Evolutionary conservation across 495 filamentous ascomycete genomes (phyloP).

Genomic region (Talaromyces thailandensis): DNA sequence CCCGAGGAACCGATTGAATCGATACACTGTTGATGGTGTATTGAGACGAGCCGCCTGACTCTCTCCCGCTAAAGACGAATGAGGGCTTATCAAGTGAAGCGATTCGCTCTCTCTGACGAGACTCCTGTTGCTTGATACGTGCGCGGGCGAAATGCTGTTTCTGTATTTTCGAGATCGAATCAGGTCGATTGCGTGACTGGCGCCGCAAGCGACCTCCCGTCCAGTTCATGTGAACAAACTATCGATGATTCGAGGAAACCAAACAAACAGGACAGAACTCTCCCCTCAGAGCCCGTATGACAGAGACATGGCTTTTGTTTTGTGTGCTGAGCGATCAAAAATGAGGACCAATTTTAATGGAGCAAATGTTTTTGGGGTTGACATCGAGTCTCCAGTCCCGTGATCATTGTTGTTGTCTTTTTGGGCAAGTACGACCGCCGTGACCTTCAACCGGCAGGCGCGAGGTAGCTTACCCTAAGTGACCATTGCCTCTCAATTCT

Average conservation of each 20-base stretch:
- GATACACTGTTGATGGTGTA: not conserved
- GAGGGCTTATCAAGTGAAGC: not conserved
- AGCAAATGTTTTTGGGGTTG: not conserved
- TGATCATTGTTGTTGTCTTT: not conserved
- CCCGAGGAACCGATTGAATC: not conserved
- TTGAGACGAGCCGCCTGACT: not conserved
- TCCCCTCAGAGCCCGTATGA: not conserved
- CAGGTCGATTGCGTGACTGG: conserved; percentile 20
- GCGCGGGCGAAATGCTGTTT: conserved; percentile 21
- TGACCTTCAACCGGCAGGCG: not conserved
- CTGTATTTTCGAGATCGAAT: conserved; percentile 15
- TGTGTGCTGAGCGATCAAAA: not conserved
- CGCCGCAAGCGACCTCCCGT: conserved; percentile 35
- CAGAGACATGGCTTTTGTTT: not conserved
- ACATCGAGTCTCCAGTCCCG: not conserved
- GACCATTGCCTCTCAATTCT: not conserved
- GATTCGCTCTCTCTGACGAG: not conserved
- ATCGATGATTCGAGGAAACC: not conserved
- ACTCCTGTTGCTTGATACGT: conserved; percentile 8
- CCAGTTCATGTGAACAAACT: conserved; percentile 29
- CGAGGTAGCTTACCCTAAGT: not conserved
- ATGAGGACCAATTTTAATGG: not conserved
- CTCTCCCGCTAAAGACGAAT: not conserved
- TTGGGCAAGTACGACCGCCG: not conserved
- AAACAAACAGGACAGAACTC: not conserved